A percentile compares a stretch with the other conserved stretches of the same genome.
phyloP scores from a whole-genome alignment of 2,329 filamentous ascomycete genomes.

The Fusarium pseudonygamai region DNA sequence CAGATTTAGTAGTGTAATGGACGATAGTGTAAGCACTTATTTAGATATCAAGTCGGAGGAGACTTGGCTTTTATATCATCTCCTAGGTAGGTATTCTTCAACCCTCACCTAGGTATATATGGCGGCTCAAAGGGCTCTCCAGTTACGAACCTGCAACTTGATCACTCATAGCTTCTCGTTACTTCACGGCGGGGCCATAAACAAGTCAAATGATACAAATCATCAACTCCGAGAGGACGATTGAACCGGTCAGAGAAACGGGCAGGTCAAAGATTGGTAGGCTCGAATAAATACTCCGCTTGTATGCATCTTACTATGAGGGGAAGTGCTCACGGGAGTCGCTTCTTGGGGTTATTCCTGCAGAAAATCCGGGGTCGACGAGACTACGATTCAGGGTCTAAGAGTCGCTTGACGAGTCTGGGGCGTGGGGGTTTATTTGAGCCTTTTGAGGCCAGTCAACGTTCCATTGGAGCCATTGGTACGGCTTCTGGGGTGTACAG shows the following conservation, averaged over 20 bases:
- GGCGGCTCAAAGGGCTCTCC: not conserved
- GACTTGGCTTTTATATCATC: constrained; percentile 1
- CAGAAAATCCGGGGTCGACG: constrained; percentile 38
- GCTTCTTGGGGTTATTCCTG: constrained; percentile 14
- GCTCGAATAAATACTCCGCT: constrained; percentile 20
- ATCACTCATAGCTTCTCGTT: not conserved
- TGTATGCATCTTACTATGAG: constrained; percentile 27
- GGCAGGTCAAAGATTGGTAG: constrained; percentile 32
- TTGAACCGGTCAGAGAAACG: constrained; percentile 26
- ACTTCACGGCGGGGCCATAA: constrained; percentile 10
- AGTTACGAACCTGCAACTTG: not conserved
- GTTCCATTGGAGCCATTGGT: not conserved
- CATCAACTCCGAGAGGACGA: constrained; percentile 15
- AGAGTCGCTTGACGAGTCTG: constrained; percentile 15
- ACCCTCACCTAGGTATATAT: not conserved
- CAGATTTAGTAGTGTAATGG: not conserved
- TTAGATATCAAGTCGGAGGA: not conserved
- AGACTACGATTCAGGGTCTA: constrained; percentile 22
- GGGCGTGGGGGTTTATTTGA: constrained; percentile 29
- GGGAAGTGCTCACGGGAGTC: constrained; percentile 29
- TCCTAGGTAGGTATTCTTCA: not conserved
- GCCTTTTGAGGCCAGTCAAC: constrained; percentile 14
- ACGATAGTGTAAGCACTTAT: not conserved
- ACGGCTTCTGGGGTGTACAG: not conserved
- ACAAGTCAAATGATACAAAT: constrained; percentile 27